These are phyloP conservation scores for Acacia confusa DNA, from an alignment of 306 rosid genomes.

Conservation along the genomic window DNA sequence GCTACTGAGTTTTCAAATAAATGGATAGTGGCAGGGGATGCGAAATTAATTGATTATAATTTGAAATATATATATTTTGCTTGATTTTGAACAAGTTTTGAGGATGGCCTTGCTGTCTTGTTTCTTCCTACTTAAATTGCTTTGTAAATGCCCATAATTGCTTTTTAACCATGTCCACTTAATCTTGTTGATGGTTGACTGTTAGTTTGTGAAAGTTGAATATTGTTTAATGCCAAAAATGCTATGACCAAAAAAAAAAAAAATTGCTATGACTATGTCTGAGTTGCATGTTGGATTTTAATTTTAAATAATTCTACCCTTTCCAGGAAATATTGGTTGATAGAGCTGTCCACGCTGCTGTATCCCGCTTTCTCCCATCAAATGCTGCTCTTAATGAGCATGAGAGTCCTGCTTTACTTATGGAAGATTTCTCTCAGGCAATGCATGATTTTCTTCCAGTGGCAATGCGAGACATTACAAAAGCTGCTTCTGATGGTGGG, in stretches of 20 bases:
- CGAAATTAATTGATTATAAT: slow-evolving; percentile 14
- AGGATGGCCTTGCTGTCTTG: slow-evolving; percentile 20
- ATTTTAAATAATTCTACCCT: slow-evolving; percentile 19
- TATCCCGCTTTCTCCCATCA: slow-evolving; percentile 66
- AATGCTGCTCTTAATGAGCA: slow-evolving; percentile 40
- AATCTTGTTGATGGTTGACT: slow-evolving; percentile 6
- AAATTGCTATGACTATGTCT: too few species aligned
- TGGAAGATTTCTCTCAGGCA: slow-evolving; percentile 81
- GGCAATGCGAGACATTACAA: slow-evolving; percentile 92
- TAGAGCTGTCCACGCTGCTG: slow-evolving; percentile 89
- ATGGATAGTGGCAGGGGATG: slow-evolving; percentile 20
- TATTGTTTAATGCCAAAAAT: slow-evolving; percentile 3
- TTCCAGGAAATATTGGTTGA: slow-evolving; percentile 92
- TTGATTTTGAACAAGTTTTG: background rate
- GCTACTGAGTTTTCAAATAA: slow-evolving; percentile 6
- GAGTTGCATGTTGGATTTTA: slow-evolving; percentile 23
- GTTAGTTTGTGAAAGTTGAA: background rate
- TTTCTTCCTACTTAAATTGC: slow-evolving; percentile 16
- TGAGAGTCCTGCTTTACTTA: slow-evolving; percentile 61
- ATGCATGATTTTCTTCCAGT: slow-evolving; percentile 92
- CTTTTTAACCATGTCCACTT: slow-evolving; percentile 7
- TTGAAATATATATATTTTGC: background rate
- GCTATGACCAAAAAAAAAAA: too few species aligned
- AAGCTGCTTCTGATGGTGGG: slow-evolving; percentile 71
- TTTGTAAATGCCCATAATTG: background rate